Conservation (phyloP, 441 rosid species). For the Eutrema salsugineum region DNA sequence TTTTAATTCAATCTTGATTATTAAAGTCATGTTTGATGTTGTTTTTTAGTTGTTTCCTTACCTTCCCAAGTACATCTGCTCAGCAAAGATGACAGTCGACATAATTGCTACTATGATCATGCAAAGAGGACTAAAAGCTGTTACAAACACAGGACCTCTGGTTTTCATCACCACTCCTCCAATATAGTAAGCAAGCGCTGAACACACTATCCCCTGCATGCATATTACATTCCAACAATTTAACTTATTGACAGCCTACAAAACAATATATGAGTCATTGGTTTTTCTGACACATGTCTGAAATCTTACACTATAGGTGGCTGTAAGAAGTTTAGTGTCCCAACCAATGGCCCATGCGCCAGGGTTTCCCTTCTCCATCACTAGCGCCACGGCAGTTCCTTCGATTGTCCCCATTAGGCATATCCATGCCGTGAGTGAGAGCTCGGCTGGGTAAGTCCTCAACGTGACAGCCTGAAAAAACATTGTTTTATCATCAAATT, state of each 20-base stretch:
- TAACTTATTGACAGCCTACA: not conserved
- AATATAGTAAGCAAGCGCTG: conserved; percentile 72
- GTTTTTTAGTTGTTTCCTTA: conserved; percentile 3
- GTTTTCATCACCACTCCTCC: conserved; percentile 79
- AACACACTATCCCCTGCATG: conserved; percentile 76
- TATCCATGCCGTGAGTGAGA: conserved; percentile 82
- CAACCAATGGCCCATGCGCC: conserved; percentile 60
- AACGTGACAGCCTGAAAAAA: conserved; percentile 59
- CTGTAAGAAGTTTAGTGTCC: conserved; percentile 78
- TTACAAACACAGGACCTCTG: conserved; percentile 85
- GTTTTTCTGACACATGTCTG: not conserved
- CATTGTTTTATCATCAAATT: not conserved
- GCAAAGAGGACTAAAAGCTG: conserved; percentile 73
- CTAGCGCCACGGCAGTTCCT: conserved; percentile 51
- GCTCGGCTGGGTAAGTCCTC: conserved; percentile 69
- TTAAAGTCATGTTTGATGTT: not conserved
- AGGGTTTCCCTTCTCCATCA: conserved; percentile 61
- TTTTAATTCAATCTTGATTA: not conserved
- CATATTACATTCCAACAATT: not conserved
- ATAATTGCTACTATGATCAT: conserved; percentile 81
- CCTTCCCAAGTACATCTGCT: conserved; percentile 85
- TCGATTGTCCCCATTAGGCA: conserved; percentile 79
- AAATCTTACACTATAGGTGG: conserved; percentile 73
- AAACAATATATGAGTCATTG: not conserved
- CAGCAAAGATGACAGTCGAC: conserved; percentile 70